Conservation (phyloP, 2,329 filamentous ascomycete genomes). For the Cadophora sp. region DNA sequence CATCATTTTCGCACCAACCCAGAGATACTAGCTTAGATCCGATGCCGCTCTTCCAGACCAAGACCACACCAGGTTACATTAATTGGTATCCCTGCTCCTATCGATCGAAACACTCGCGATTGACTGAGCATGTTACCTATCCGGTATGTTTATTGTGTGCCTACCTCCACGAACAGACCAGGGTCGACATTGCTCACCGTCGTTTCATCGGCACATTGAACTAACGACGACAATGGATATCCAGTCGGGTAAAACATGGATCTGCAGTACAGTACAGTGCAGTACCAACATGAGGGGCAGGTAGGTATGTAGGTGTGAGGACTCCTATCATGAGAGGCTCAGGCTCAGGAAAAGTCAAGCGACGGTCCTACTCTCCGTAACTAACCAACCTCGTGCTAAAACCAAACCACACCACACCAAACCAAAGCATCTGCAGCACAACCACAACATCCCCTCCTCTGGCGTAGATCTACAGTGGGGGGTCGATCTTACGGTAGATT, state of each 20-base stretch:
- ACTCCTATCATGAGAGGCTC: too few relatives aligned
- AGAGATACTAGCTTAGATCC: slow-evolving; percentile 9
- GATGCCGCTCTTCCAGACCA: slow-evolving; percentile 22
- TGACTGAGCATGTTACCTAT: slow-evolving; percentile 5
- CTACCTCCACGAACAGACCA: slow-evolving; percentile 13
- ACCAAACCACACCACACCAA: too few relatives aligned
- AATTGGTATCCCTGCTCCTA: slow-evolving; percentile 4
- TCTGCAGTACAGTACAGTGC: background rate
- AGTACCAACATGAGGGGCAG: background rate
- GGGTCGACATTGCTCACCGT: slow-evolving; percentile 26
- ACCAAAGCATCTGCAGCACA: background rate
- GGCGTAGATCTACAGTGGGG: slow-evolving; percentile 7
- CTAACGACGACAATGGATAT: slow-evolving; percentile 7
- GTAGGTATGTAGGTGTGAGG: background rate
- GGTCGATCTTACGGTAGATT: background rate
- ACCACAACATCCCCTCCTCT: slow-evolving; percentile 1
- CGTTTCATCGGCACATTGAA: slow-evolving; percentile 20
- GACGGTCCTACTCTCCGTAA: slow-evolving; percentile 1
- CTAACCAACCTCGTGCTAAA: background rate
- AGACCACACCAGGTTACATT: slow-evolving; percentile 3
- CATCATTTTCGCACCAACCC: background rate
- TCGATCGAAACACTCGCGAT: slow-evolving; percentile 17
- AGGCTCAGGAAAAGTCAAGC: slow-evolving; percentile 10
- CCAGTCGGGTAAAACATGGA: slow-evolving; percentile 16
- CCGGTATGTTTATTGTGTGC: too few relatives aligned